Conservation (phyloP, 2,329 filamentous ascomycete species). For the Celoporthe dispersa region DNA sequence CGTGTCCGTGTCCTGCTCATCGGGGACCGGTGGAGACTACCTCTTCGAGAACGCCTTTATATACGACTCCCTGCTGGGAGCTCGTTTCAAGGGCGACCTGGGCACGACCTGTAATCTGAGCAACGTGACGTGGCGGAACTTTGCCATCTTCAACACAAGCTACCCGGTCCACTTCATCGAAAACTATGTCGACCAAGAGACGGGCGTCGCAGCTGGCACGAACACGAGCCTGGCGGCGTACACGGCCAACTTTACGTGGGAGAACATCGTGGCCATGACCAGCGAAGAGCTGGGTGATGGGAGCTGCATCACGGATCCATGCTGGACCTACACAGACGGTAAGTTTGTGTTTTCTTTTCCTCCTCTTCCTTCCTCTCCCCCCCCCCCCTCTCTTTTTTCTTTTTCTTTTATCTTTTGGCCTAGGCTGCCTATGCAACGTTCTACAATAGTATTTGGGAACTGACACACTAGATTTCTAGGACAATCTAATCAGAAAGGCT, state of each 20-base stretch:
- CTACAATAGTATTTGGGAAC: neutral
- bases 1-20: conserved; percentile 32
- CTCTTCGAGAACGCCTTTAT: conserved; percentile 33
- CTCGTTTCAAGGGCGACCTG: conserved; percentile 33
- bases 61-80: conserved; percentile 31
- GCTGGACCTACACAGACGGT: conserved; percentile 32
- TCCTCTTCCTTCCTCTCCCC: too few species aligned
- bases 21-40: conserved; percentile 31
- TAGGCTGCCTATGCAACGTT: neutral
- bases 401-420: too few species aligned
- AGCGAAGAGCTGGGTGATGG: conserved; percentile 29
- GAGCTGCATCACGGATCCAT: conserved; percentile 33
- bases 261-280: conserved; percentile 30
- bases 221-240: conserved; percentile 32
- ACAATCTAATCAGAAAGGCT: conserved; percentile 27
- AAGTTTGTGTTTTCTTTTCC: neutral
- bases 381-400: too few species aligned
- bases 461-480: conserved; percentile 18
- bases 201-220: conserved; percentile 15
- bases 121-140: conserved; percentile 34
- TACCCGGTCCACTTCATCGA: conserved; percentile 35
- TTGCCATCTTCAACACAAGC: conserved; percentile 32
- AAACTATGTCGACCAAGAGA: conserved; percentile 34
- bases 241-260: conserved; percentile 32
- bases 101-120: conserved; percentile 34